These are phyloP conservation scores for Phytophthora sp. DNA, from an alignment of 352 stramenopile genomes.

Conservation along the genomic window DNA sequence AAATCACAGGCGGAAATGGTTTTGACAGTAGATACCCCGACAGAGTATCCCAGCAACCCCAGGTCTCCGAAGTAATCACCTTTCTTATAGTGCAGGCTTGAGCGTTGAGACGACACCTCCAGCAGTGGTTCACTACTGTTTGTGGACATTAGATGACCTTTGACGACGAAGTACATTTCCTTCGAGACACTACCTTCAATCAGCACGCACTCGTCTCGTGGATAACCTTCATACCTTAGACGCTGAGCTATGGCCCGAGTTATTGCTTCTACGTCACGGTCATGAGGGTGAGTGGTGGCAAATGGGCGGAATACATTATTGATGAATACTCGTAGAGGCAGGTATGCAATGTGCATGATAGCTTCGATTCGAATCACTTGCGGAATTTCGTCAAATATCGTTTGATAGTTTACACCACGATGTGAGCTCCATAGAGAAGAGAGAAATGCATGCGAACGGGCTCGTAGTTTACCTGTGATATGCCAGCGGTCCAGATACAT, in stretches of 20 bases:
- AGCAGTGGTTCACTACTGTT: no score
- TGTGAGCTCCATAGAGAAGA: constrained; percentile 66
- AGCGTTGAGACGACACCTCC: background rate
- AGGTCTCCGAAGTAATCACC: constrained; percentile 71
- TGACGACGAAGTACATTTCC: constrained; percentile 78
- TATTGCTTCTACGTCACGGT: constrained; percentile 42
- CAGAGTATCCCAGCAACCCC: constrained; percentile 60
- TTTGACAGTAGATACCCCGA: constrained; percentile 42
- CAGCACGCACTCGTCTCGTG: constrained; percentile 64
- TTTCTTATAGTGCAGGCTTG: constrained; percentile 30
- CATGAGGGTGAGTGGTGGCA: constrained; percentile 24
- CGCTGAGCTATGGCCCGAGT: constrained; percentile 46
- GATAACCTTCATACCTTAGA: constrained; percentile 70
- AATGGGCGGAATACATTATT: constrained; percentile 56
- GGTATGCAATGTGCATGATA: constrained; percentile 49
- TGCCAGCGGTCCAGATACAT: constrained; percentile 55
- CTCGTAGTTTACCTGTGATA: constrained; percentile 42
- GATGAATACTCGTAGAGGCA: constrained; percentile 44
- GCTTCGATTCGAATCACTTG: constrained; percentile 57
- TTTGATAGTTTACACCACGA: constrained; percentile 61
- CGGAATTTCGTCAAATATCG: constrained; percentile 61
- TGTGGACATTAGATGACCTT: constrained; percentile 46
- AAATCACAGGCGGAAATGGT: constrained; percentile 29
- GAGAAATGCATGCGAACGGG: constrained; percentile 53
- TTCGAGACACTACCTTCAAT: constrained; percentile 69